Evolutionary conservation across 1,139 yeast genomes (phyloP), one percentile per base, ranked within the genome.

Genomic region (Candida sp.): DNA sequence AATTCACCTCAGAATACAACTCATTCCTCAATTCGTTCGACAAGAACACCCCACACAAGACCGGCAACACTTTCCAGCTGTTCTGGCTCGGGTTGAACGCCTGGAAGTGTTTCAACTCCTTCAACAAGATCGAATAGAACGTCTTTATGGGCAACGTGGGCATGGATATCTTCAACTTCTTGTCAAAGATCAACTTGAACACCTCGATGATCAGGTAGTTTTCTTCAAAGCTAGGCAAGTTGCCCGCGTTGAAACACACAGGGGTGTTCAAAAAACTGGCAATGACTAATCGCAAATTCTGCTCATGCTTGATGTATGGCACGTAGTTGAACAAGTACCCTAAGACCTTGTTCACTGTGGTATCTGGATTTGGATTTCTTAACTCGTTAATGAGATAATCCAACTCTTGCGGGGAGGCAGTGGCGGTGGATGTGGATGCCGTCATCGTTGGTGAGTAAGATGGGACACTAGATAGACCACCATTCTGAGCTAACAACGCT

Each of bases 281-380:
- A 3, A 85, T 63, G 4, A 88, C 63, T 4, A 86, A 62, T 38
- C 78, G 68, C 33, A 88, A 66, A 61, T 88, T 88, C 50, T 73
- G 75, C 49, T 79, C 84, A 49, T 81, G 79, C 60, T 84, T 85
- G 42, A 88, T 71, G 38, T 75, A 79, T 1, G 94, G 92, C 37
- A 86, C 67, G 61, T 85, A 84, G 60, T 84, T 83, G 44, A 79
- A 84, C 8, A 84, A 58, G 58, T 83, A 81, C 1, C 88, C 84
- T 38, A 85, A 63, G 3, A 78, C 58, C 49, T 75, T 71, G 34
- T 65, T 58, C 3, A 75, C 66, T 0, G 77, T 65, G 3, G 73
- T 61, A 11, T 64, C 65, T 3, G 69, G 59, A 17, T 61, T 61
- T 0, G 84, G 84, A 51, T 68, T 64, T 30, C 78, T 58, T 45